Evolutionary conservation across 164 flowering plant genomes (phyloP), one percentile per base, ranked within the genome.

Genomic region (Kalanchoe fedtschenkoi): DNA sequence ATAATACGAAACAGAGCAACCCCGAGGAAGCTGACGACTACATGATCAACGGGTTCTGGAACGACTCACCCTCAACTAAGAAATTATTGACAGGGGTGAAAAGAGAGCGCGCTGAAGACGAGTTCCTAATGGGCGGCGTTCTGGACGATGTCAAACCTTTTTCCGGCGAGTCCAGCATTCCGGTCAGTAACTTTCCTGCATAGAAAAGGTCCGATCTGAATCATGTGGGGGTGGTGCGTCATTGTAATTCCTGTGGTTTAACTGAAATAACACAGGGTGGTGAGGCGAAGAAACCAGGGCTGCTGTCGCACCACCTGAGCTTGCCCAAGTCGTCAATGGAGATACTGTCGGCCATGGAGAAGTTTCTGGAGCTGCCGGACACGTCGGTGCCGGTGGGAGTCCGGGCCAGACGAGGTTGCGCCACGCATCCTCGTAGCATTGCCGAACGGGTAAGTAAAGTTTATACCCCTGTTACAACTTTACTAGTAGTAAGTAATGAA

Each of bases 371-470:
- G 14, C 68, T 76, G 47, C 83, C 75, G 66, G 90, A 83, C 59
- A n/a, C n/a, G n/a, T 71, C 86, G 6, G 85, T 85, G 58, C 91
- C 95, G n/a, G 34, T 83, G 87, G 65, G 80, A 76, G 62, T 82
- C 44, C 72, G 95, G 66, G 95, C 95, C 29, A 87, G 85, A 65
- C 81, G 95, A 15, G 95, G 95, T 24, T 87, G 83, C 66, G 91
- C 95, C 13, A 87, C 95, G 68, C 95, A 87, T 71, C 91, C 95
- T 56, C 71, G 91, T 66, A 87, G 91, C 68, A 87, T 85, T 26
- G 95, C 95, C 0, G 88, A 87, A 68, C 76, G 95, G 83, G 95
- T 86, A 80, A n/a, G n/a, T n/a, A n/a, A n/a, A n/a, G n/a, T n/a
- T n/a, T n/a, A n/a, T n/a, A n/a, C n/a, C n/a, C n/a, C 60, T 38